These are phyloP conservation scores for Thalassiosira mediterranea DNA, from an alignment of 352 stramenopile genomes.

Conservation along the genomic window DNA sequence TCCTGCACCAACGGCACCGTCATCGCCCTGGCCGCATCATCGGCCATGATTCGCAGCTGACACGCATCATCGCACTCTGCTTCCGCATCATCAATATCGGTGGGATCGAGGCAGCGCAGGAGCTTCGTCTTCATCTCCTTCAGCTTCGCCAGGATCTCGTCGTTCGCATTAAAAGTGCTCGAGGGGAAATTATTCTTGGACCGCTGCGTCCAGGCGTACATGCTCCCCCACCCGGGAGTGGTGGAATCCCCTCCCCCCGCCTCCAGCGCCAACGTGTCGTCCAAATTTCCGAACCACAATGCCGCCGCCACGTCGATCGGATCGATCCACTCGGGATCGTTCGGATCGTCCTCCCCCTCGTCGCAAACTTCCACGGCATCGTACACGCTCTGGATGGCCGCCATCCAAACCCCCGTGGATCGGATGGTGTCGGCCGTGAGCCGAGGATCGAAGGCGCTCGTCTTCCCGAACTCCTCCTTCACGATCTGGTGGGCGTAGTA, in stretches of 20 bases:
- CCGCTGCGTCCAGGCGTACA: constrained; percentile 69
- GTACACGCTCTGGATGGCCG: constrained; percentile 61
- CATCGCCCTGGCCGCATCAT: constrained; percentile 54
- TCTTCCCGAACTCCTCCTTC: constrained; percentile 71
- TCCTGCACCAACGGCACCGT: constrained; percentile 77
- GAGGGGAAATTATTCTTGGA: constrained; percentile 45
- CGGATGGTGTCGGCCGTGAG: constrained; percentile 63
- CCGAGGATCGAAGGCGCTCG: constrained; percentile 33
- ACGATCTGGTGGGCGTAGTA: constrained; percentile 78
- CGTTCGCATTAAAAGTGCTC: constrained; percentile 53
- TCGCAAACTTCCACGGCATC: constrained; percentile 62
- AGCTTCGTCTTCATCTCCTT: constrained; percentile 48
- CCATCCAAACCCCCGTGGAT: constrained; percentile 77
- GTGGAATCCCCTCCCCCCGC: constrained; percentile 13
- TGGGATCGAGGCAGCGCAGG: constrained; percentile 6
- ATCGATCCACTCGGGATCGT: constrained; percentile 35
- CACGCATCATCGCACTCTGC: constrained; percentile 9
- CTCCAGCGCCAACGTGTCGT: constrained; percentile 38
- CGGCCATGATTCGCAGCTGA: constrained; percentile 44
- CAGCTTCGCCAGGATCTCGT: constrained; percentile 53
- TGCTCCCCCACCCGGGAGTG: constrained; percentile 19
- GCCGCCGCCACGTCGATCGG: constrained; percentile 71
- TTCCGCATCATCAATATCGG: constrained; percentile 10
- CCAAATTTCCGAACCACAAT: constrained; percentile 71
- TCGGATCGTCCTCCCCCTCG: constrained; percentile 3